Base-by-base conservation (phyloP, 768 basidiomycete species). In the Xerocomus potaroensis region DNA sequence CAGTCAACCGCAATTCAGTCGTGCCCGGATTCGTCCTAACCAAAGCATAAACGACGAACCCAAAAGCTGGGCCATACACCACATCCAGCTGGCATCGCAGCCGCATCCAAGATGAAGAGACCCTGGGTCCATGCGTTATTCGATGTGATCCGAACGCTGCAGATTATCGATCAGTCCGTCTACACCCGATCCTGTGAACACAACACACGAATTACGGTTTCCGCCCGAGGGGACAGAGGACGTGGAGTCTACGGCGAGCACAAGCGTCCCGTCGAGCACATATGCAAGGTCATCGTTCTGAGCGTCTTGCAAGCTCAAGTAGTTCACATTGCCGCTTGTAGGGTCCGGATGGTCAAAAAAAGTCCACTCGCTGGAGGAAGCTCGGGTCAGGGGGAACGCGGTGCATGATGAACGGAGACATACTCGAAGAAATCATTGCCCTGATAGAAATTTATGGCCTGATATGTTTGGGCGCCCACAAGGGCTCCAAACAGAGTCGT, bases 71-170 rank as follows among this genome's bases (percentile, higher is more conserved):
- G 82, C 75, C 78, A 79, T 15, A 68, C 63, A 41, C 76, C 72
- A 61, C 83, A 87, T 0, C 87, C 87, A 34, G 76, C 72, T 9
- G 87, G 86, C 82, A 87, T 84, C 8, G 74, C 65, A 34, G 52
- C 70, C 44, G 86, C 76, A 56, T 89, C 87, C 22, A 87, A 73
- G 55, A 90, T 80, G 69, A 90, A 86, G 12, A 89, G 70, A 5
- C 87, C 87, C 3, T 68, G 61, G 35, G 61, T 76, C 61, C 80
- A 89, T 4, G 56, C 60, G 56, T 81, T 79, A 59, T 76, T 72
- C 29, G 81, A 74, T 45, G 69, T 73, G 52, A 90, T 86, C 29
- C 87, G 83, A 43, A 89, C 74, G 8, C 84, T 86, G 41, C 9
- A 37, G 9, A 41, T 1, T 9, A 4, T 16, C 22, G 7, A 27